These are phyloP conservation scores for Lasiosphaeria hispida DNA, from an alignment of 495 filamentous ascomycete genomes.

Conservation along the genomic window DNA sequence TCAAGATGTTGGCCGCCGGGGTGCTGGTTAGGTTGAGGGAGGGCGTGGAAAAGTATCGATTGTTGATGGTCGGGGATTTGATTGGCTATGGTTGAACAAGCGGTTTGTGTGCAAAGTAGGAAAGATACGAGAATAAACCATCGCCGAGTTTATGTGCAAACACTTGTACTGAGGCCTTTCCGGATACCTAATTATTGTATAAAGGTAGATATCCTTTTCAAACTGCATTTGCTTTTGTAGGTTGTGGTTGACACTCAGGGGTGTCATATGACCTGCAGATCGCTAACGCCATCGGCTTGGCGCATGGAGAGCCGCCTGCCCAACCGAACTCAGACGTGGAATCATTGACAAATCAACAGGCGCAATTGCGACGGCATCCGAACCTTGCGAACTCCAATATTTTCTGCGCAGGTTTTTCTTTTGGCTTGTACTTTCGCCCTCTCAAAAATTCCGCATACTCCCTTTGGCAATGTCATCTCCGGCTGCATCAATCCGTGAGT, in stretches of 20 bases:
- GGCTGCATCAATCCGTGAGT: slow-evolving; percentile 37
- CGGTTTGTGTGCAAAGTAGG: background rate
- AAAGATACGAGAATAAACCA: background rate
- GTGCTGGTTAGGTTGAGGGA: slow-evolving; percentile 76
- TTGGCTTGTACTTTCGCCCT: background rate
- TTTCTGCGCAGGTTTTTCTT: background rate
- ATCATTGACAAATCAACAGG: slow-evolving; percentile 31
- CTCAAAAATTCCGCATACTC: background rate
- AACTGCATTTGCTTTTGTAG: too few species aligned
- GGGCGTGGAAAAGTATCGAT: slow-evolving; percentile 77
- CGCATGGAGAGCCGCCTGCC: slow-evolving; percentile 3
- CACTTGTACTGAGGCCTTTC: too few species aligned
- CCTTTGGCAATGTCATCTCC: slow-evolving; percentile 32
- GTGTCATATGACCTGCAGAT: slow-evolving; percentile 23
- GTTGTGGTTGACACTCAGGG: slow-evolving; percentile 17
- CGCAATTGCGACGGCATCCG: slow-evolving; percentile 4
- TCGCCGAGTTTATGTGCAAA: too few species aligned
- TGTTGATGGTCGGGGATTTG: slow-evolving; percentile 59
- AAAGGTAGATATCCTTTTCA: too few species aligned
- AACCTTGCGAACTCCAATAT: background rate
- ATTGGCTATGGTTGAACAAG: slow-evolving; percentile 37
- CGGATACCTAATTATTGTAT: too few species aligned
- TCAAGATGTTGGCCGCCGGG: slow-evolving; percentile 74
- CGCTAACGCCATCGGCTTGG: slow-evolving; percentile 27
- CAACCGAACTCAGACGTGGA: background rate